A percentile compares a stretch with the other conserved stretches of the same genome.
Conservation (phyloP, 345 rosid species). For the Moricandia moricandioides region DNA sequence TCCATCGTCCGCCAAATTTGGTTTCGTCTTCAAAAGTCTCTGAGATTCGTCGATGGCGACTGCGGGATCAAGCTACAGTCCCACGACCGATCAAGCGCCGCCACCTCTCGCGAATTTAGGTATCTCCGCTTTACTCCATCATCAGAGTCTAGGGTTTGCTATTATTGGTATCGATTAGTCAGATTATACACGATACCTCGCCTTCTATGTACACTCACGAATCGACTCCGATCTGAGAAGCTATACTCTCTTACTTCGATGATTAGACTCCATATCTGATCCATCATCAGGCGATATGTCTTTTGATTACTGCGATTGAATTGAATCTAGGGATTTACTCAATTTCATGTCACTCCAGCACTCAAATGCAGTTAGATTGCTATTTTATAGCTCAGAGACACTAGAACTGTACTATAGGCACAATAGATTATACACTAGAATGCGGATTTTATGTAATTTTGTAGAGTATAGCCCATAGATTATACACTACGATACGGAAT, state of each 20-base stretch:
- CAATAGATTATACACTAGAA: neutral
- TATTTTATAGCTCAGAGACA: neutral
- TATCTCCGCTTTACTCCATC: neutral
- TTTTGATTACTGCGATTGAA: neutral
- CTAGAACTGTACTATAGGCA: neutral
- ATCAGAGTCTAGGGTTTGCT: constrained; percentile 14
- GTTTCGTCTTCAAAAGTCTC: constrained; percentile 1
- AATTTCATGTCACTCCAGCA: neutral
- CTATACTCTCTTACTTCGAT: neutral
- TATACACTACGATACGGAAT: too few relatives aligned
- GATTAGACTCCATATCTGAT: neutral
- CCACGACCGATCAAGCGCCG: constrained; percentile 19
- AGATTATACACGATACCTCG: neutral
- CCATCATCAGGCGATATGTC: neutral
- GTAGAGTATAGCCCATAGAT: too few relatives aligned
- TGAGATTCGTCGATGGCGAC: constrained; percentile 29
- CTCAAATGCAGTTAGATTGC: neutral
- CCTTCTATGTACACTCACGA: neutral
- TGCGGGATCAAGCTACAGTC: constrained; percentile 30
- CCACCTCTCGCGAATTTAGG: constrained; percentile 16
- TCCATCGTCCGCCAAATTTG: neutral
- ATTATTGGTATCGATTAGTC: constrained; percentile 5
- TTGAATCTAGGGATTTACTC: neutral
- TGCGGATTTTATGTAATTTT: too few relatives aligned
- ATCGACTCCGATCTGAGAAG: neutral